Evolutionary conservation across 192 early-diverging fungal genomes (phyloP).

Genomic region (Haplosporangium gracile): DNA sequence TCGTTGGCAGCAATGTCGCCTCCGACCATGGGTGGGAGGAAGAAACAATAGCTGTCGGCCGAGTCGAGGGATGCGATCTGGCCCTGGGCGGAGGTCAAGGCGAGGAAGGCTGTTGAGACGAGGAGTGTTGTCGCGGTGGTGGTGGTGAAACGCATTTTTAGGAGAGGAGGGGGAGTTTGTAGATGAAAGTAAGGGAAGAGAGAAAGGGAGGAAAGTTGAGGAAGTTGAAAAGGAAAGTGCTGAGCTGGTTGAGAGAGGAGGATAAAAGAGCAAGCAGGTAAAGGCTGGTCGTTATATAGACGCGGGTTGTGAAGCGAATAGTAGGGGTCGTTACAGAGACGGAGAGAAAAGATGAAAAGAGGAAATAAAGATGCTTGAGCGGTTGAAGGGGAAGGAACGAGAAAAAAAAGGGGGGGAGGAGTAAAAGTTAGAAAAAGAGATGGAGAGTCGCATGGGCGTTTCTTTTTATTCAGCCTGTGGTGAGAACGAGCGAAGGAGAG

Average conservation of each 20-base stretch:
- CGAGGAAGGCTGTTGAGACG: neutral
- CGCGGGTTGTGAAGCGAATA: neutral
- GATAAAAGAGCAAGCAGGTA: no score
- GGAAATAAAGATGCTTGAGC: neutral
- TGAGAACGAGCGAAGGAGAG: neutral
- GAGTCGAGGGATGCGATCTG: conserved; percentile 38
- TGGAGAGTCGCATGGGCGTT: neutral
- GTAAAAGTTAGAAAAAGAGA: neutral
- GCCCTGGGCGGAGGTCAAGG: conserved; percentile 26
- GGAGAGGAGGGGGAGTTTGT: no score
- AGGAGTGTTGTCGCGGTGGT: conserved; percentile 8
- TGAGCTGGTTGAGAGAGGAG: neutral
- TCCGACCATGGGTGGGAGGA: conserved; percentile 48
- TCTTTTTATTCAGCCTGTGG: neutral
- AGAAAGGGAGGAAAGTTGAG: neutral
- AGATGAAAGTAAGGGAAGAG: neutral
- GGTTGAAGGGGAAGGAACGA: neutral
- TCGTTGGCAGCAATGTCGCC: conserved; percentile 61
- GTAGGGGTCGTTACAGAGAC: conserved; percentile 2
- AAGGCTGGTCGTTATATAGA: neutral
- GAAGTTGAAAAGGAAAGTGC: neutral
- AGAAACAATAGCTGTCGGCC: conserved; percentile 41
- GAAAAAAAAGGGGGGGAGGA: neutral
- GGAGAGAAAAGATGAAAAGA: neutral
- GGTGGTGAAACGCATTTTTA: conserved; percentile 15